A percentile compares a stretch with the other conserved stretches of the same genome.
Conservation (phyloP, 2,329 filamentous ascomycete species). For the Xylariomycetidae sp. region DNA sequence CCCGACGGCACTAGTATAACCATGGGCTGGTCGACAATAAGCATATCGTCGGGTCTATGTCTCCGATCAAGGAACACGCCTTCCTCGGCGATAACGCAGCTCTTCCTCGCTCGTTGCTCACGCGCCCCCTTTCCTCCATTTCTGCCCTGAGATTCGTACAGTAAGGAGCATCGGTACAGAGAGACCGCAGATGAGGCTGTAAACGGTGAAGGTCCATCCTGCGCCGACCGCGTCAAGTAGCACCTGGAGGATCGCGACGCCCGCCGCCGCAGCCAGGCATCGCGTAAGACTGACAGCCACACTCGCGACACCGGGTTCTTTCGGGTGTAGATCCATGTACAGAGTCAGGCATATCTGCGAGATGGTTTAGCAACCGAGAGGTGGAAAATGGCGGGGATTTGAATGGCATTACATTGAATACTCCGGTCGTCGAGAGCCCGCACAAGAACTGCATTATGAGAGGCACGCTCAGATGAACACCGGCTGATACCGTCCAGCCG, state of each 20-base stretch:
- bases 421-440: slow-evolving; percentile 1
- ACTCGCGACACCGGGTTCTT: slow-evolving; percentile 1
- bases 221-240: background rate
- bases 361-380: background rate
- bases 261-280: slow-evolving; percentile 2
- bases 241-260: background rate
- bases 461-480: background rate
- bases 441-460: slow-evolving; percentile 1
- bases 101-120: no score
- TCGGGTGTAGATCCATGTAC: slow-evolving; percentile 1
- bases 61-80: slow-evolving; percentile 1
- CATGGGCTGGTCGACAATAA: slow-evolving; percentile 4
- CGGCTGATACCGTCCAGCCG: background rate
- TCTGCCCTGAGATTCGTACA: no score
- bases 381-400: no score
- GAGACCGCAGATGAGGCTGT: background rate
- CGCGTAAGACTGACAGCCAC: slow-evolving; percentile 1
- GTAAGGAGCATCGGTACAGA: slow-evolving; percentile 3
- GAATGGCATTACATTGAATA: slow-evolving; percentile 1
- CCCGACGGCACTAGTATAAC: slow-evolving; percentile 3
- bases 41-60: slow-evolving; percentile 1
- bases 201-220: slow-evolving; percentile 3
- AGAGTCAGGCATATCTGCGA: slow-evolving; percentile 2
- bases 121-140: no score
- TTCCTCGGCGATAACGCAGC: background rate